Evolutionary conservation across 306 rosid genomes (phyloP).

Genomic region (Quercus gilva): DNA sequence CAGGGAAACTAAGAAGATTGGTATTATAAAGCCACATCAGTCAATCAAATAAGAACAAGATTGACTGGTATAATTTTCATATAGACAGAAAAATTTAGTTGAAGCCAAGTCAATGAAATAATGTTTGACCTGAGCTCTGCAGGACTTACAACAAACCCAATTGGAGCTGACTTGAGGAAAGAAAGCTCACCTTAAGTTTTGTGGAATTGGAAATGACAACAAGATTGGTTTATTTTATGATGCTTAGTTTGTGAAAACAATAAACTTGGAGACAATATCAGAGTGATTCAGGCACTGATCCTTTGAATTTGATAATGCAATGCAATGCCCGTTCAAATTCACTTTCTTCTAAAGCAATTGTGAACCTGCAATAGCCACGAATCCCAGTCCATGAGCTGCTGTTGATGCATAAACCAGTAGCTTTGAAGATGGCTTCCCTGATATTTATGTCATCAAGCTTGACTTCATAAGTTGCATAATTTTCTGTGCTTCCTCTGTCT

Average conservation of each 20-base stretch:
- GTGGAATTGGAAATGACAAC: neutral
- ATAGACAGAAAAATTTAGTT: neutral
- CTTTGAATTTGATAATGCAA: conserved; percentile 61
- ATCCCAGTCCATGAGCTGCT: conserved; percentile 93
- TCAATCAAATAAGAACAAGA: neutral
- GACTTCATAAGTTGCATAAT: conserved; percentile 32
- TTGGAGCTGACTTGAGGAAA: neutral
- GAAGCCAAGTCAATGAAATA: too few species aligned
- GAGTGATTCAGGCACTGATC: conserved; percentile 29
- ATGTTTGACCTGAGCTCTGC: too few species aligned
- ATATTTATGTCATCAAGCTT: conserved; percentile 66
- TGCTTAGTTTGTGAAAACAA: neutral
- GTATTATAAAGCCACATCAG: neutral
- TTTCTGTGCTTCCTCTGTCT: conserved; percentile 30
- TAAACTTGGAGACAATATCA: neutral
- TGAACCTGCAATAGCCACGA: conserved; percentile 89
- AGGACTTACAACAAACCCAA: neutral
- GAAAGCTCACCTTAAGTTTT: neutral
- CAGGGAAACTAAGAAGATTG: neutral
- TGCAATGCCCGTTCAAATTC: conserved; percentile 73
- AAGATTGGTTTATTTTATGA: neutral
- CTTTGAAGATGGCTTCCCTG: conserved; percentile 58
- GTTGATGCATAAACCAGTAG: conserved; percentile 90
- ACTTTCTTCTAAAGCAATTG: conserved; percentile 72
- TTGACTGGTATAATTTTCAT: neutral